Percentiles rank a stretch among this genome's conserved stretches.
Evolutionary conservation across 2,329 filamentous ascomycete genomes (phyloP).

Genomic region (Penicillium freii): DNA sequence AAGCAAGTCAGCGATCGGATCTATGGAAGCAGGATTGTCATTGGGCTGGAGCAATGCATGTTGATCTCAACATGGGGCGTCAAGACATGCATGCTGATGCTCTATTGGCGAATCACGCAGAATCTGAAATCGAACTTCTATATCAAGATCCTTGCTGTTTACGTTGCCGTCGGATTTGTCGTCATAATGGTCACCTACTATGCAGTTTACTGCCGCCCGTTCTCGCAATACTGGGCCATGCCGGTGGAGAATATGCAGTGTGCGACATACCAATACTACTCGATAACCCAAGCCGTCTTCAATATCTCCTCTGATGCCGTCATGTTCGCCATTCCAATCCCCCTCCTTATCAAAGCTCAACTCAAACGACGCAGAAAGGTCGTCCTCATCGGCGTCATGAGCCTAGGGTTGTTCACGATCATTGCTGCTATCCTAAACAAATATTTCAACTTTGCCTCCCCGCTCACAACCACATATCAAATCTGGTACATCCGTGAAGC

Average conservation of each 20-base stretch:
- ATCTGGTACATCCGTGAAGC: constrained; percentile 47
- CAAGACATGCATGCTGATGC: constrained; percentile 52
- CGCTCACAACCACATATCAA: constrained; percentile 39
- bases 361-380: constrained; percentile 37
- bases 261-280: constrained; percentile 42
- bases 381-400: constrained; percentile 37
- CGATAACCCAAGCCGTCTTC: constrained; percentile 46
- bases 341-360: constrained; percentile 37
- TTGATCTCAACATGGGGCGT: constrained; percentile 50
- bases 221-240: constrained; percentile 52
- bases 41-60: constrained; percentile 52
- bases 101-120: constrained; percentile 50
- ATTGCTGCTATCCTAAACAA: constrained; percentile 51
- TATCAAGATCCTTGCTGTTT: constrained; percentile 43
- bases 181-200: constrained; percentile 52
- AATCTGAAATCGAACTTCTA: constrained; percentile 36
- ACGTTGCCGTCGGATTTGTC: constrained; percentile 46
- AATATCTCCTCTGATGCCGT: constrained; percentile 44
- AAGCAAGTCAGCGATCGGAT: constrained; percentile 45
- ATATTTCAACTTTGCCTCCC: constrained; percentile 44
- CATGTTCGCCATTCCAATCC: constrained; percentile 42
- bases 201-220: constrained; percentile 51
- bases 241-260: constrained; percentile 43
- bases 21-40: constrained; percentile 50
- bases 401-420: constrained; percentile 42